phyloP scores from a whole-genome alignment of 2,329 filamentous ascomycete genomes.

The Esteya vermicola region DNA sequence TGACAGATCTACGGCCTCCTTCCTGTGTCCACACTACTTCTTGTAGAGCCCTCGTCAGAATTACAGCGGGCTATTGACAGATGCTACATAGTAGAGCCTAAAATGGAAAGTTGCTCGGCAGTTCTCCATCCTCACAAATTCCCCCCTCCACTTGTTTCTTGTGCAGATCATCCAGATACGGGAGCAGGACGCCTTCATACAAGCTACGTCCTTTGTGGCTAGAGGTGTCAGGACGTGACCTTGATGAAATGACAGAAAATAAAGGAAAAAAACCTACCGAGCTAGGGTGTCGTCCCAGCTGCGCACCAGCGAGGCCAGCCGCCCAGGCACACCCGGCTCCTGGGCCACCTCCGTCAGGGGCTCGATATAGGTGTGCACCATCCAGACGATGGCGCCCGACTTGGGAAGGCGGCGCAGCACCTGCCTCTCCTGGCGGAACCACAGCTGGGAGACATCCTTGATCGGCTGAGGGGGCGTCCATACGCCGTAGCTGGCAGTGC shows the following conservation, averaged over 20 bases:
- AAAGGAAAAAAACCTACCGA: not conserved
- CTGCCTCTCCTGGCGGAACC: slow-evolving; percentile 1
- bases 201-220: not conserved
- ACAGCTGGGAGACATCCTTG: not conserved
- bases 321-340: not conserved
- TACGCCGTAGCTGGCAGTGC: not conserved
- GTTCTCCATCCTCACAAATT: not conserved
- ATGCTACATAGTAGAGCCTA: not conserved
- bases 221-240: not conserved
- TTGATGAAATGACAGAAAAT: not conserved
- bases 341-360: not conserved
- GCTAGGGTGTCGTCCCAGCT: not conserved
- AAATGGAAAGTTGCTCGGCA: not conserved
- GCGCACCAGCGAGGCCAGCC: not conserved
- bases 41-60: too few relatives aligned
- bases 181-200: not conserved
- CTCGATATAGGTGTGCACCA: slow-evolving; percentile 1
- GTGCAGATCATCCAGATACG: not conserved
- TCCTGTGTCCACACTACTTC: too few relatives aligned
- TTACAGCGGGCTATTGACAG: not conserved
- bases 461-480: not conserved
- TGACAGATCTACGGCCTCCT: too few relatives aligned
- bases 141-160: not conserved
- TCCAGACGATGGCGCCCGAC: not conserved
- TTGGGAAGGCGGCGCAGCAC: not conserved